Evolutionary conservation across 2,329 filamentous ascomycete genomes (phyloP), one percentile per base, ranked within the genome.

Genomic region (Davidsoniella virescens): DNA sequence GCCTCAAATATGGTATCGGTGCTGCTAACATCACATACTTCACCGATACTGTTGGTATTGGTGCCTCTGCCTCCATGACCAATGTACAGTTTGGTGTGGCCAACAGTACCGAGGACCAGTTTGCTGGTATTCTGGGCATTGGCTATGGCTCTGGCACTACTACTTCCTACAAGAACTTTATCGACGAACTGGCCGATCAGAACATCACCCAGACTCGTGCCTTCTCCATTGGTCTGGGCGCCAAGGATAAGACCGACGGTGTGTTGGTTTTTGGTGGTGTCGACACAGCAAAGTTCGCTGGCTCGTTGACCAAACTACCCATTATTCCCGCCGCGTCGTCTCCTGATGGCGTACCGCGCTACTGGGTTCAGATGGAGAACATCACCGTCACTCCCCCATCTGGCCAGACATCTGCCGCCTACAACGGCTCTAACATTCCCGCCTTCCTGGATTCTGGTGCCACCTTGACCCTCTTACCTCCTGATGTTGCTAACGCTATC

Each of bases 361-460:
- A 73, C 62, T 75, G 72, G 72, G 61, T 75, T 14, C 57, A 64
- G 49, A 66, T 76, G 65, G 56, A 66, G 9, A 66, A 64, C 20
- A 59, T 76, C 50, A 59, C 63, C 1, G 60, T 72, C 23, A 66
- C 64, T 2, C 60, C 66, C 3, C 65, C 67, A 2, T 64, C 56
- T 49, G 43, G 58, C 55, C 29, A 61, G 59, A 41, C 56, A 57
- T 52, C 55, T 3, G 42, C 55, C 44, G 53, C 49, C 17, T 70
- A 70, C 55, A 48, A 58, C 38, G 62, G 62, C 57, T 64, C 64
- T 42, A 57, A 56, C 14, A 64, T 70, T 56, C 68, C 76, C 10
- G 80, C 82, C 9, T 77, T 86, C 49, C 70, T 86, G 41, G 82
- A 87, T 63, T 82, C 77, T 23, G 82, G 82, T 5, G 79, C 78